Percentiles rank a stretch among this genome's conserved stretches.
Evolutionary conservation across 2,329 filamentous ascomycete genomes (phyloP).

Genomic region (Xylaria polymorpha): DNA sequence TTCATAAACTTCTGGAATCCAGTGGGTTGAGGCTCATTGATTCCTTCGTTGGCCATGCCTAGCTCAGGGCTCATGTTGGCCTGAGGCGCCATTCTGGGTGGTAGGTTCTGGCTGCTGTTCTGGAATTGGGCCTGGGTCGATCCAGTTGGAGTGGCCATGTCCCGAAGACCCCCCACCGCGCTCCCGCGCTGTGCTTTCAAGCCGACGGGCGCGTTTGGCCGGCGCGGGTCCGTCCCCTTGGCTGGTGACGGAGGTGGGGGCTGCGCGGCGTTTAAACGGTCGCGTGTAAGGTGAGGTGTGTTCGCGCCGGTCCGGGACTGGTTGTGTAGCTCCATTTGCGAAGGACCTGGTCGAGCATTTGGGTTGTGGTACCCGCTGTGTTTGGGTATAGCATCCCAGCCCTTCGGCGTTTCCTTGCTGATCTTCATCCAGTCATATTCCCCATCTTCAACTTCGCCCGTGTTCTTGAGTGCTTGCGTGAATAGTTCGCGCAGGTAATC

Average conservation of each 20-base stretch:
- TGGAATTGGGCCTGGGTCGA: slow-evolving; percentile 97
- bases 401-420: slow-evolving; percentile 83
- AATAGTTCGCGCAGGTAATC: slow-evolving; percentile 97
- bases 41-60: slow-evolving; percentile 64
- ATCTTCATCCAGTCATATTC: slow-evolving; percentile 99
- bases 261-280: slow-evolving; percentile 94
- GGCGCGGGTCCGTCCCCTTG: slow-evolving; percentile 83
- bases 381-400: slow-evolving; percentile 87
- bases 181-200: slow-evolving; percentile 81
- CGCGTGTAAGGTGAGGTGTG: slow-evolving; percentile 77
- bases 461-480: slow-evolving; percentile 93
- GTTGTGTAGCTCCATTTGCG: slow-evolving; percentile 85
- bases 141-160: slow-evolving; percentile 84
- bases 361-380: slow-evolving; percentile 76
- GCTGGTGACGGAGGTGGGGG: slow-evolving; percentile 87
- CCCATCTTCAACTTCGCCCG: slow-evolving; percentile 94
- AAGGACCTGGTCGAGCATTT: slow-evolving; percentile 81
- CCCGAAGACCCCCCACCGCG: slow-evolving; percentile 77
- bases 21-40: slow-evolving; percentile 75
- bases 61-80: slow-evolving; percentile 69
- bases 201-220: slow-evolving; percentile 81
- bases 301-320: slow-evolving; percentile 74
- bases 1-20: slow-evolving; percentile 95
- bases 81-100: slow-evolving; percentile 71
- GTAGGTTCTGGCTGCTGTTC: slow-evolving; percentile 90